Evolutionary conservation across 495 filamentous ascomycete genomes (phyloP), one percentile per base, ranked within the genome.

Genomic region (Apiosordaria backusii): DNA sequence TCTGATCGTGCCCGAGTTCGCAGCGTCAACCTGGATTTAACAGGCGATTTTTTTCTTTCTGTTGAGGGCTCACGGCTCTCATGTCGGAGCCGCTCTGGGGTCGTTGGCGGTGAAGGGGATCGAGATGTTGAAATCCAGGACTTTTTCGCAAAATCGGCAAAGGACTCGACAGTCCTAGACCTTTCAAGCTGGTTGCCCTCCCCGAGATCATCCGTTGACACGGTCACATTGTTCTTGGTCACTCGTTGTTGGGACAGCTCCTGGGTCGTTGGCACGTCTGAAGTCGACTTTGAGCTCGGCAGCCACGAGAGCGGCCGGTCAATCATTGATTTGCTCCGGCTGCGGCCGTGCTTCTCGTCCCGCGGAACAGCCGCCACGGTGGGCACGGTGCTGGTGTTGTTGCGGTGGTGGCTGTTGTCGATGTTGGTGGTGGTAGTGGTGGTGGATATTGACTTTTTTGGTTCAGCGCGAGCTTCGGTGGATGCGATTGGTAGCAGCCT

Each of bases 101-200:
- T 76, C 65, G 64, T 72, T 24, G 71, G 77, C 50, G 89, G 87
- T 22, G 86, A 88, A 4, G 87, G 86, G 5, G 88, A 87, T 57
- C 85, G 80, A 35, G 87, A 88, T 10, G 83, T 78, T 9, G 85
- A 78, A 16, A 85, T 84, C 89, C 89, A 92, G 55, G 89, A 87
- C 71, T 85, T 85, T 67, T 84, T 85, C 15, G 89, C 86, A 68
- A 91, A 83, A 65, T 80, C 87, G 65, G 86, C 84, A 71, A 92
- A 82, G 26, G 88, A 85, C 53, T 87, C 87, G 71, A 89, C 84
- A 4, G 63, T 74, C 64, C 73, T 74, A 19, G 77, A 68, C 25
- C 71, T 67, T 24, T 81, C 77, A 53, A 72, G 52, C 13, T 69
- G 27, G 15, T 65, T 71, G 7, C 65, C 67, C 54, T 24, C 66